Evolutionary conservation across 805 yeast species (phyloP), one percentile per base, ranked within the genome.

Genomic region (Ogataea nakhonphanomensis): DNA sequence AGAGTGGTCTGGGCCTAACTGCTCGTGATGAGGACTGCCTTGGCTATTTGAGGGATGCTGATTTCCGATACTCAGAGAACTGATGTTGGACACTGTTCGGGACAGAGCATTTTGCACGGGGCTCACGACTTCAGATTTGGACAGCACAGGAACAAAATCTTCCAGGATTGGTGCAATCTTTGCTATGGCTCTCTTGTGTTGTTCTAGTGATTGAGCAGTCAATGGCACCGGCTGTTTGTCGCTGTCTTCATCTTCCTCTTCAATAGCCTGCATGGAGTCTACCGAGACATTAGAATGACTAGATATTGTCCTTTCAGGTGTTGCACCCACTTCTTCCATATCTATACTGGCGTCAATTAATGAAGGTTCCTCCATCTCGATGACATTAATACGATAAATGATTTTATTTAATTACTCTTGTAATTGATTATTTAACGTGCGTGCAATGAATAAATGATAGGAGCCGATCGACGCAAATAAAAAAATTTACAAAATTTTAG

Each of bases 101-200:
- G 66, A 62, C 12, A 61, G 38, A 1, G 62, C 58, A 33, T 54
- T 54, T 25, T 58, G 54, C 5, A 53, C 37, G 12, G 66, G 66
- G 23, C 64, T 58, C 5, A 60, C 62, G 20, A 61, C 51, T 43
- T 65, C 69, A 3, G 66, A 59, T 41, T 61, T 62, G 0, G 82
- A 74, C 0, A 89, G 74, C 54, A 82, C 84, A 5, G 93, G 93
- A 5, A 78, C 73, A 59, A 82, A 85, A 1, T 81, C 89, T 39
- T 63, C 56, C 29, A 85, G 61, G 56, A 84, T 82, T 2, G 95
- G 93, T 1, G 91, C 91, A 31, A 84, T 78, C 0, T 87, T 74
- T 8, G 86, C 90, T 69, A 84, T 80, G 9, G 91, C 91, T 47
- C 70, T 77, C 51, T 70, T 70, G 24, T 63, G 68, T 28, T 57